Base-by-base conservation (phyloP, 2,329 filamentous ascomycete genomes). In the Alternaria angustiovoidea region DNA sequence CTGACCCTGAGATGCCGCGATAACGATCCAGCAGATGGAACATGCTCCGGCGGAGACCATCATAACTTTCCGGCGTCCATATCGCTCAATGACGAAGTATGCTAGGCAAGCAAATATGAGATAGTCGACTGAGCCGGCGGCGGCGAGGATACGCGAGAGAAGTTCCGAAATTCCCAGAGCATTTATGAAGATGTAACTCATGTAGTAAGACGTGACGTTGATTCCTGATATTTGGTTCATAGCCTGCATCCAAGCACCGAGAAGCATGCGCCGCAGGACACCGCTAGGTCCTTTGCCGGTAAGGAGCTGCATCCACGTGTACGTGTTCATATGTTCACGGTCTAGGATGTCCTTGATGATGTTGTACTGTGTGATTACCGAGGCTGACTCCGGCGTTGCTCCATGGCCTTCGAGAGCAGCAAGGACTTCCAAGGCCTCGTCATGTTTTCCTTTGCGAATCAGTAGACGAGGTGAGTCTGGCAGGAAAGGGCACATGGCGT, bases 401-500 rank as follows among this genome's bases (percentile, higher is more conserved):
- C 75, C 78, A 9, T 79, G 71, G 34, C 81, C 80, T 64, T 79
- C 79, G 54, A 78, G 64, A 3, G 72, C 75, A 8, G 75, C 74
- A 12, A 79, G 68, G 22, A 78, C 75, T 47, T 78, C 69, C 5
- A 73, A 62, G 8, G 76, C 75, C 66, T 78, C 75, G 9, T 86
- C 82, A 55, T 87, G 64, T 56, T 72, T 73, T 4, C 85, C 85
- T 22, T 83, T 84, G 2, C 86, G 78, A 20, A 87, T 82, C 30
- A 87, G 75, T 0, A 84, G 81, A 48, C 86, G 72, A 3, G 84
- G 63, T 67, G 75, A 72, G 76, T 81, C 67, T 52, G 79, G 77
- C 63, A 64, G 76, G 68, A 72, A 78, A 32, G 84, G 84, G 39
- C 78, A 62, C 74, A 80, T 68, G 84, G 86, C 32, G 83, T 74